A percentile compares a stretch with the other conserved stretches of the same genome.
phyloP scores from a whole-genome alignment of 163 green algal genomes.

The Coccomyxa subellipsoidea region DNA sequence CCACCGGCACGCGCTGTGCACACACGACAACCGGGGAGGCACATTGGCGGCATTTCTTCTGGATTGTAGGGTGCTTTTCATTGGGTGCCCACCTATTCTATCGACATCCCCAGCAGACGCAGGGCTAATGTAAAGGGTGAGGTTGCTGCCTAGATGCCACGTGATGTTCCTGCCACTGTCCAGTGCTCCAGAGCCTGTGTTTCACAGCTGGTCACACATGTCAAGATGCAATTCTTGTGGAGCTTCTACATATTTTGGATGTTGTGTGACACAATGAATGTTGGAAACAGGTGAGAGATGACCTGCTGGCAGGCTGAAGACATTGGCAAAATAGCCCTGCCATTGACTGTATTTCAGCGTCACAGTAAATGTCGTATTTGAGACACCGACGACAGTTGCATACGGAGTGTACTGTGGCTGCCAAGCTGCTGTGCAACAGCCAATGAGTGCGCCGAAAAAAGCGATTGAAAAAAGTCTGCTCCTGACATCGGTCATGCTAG shows the following conservation, averaged over 20 bases:
- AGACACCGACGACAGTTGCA: background rate
- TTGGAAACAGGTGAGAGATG: background rate
- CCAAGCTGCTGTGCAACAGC: background rate
- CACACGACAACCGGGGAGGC: too few relatives aligned
- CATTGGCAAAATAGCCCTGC: slow-evolving; percentile 3
- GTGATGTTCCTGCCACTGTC: background rate
- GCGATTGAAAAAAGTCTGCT: background rate
- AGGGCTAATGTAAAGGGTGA: background rate
- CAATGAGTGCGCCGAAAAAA: background rate
- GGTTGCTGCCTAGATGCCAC: background rate
- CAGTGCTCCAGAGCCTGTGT: background rate
- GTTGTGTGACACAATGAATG: background rate
- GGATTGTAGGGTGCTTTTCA: too few relatives aligned
- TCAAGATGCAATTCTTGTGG: too few relatives aligned
- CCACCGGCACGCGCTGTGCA: too few relatives aligned
- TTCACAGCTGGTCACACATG: background rate
- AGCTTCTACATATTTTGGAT: too few relatives aligned
- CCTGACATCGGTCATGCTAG: background rate
- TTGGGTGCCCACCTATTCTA: background rate
- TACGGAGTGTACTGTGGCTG: background rate
- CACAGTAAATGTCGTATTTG: background rate
- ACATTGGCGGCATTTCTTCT: too few relatives aligned
- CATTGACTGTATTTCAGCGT: background rate
- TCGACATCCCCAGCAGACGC: background rate
- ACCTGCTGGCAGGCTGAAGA: background rate